Conservation (phyloP, 495 filamentous ascomycete genomes). For the Oidiodendron maius region DNA sequence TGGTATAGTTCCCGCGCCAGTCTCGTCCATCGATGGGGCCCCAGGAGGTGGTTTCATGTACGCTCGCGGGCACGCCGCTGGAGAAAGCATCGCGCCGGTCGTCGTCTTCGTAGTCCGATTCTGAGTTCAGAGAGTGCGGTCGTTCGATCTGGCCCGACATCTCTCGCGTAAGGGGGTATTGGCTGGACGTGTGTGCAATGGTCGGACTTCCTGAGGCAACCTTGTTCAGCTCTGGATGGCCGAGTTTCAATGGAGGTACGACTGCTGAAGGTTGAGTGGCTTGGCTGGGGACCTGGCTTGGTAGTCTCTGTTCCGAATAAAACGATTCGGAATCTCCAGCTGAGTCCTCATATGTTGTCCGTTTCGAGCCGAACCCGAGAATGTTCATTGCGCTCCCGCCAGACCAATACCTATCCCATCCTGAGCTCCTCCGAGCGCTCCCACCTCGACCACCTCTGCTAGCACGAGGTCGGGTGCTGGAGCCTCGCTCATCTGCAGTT, state of each 20-base stretch:
- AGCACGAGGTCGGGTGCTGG: neutral
- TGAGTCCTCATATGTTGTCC: constrained; percentile 33
- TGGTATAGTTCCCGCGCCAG: constrained; percentile 25
- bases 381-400: constrained; percentile 46
- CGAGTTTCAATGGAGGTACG: constrained; percentile 41
- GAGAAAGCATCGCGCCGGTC: constrained; percentile 35
- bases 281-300: constrained; percentile 27
- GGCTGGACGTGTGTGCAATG: constrained; percentile 45
- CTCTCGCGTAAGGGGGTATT: constrained; percentile 44
- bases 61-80: constrained; percentile 48
- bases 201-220: constrained; percentile 65
- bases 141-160: constrained; percentile 60
- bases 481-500: constrained; percentile 27
- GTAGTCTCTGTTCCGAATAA: constrained; percentile 45
- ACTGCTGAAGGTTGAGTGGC: constrained; percentile 47
- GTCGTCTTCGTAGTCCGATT: constrained; percentile 44
- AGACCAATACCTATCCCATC: constrained; percentile 58
- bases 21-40: constrained; percentile 34
- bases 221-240: constrained; percentile 45
- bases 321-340: constrained; percentile 39
- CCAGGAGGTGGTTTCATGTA: constrained; percentile 43
- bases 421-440: constrained; percentile 45
- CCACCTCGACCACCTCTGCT: constrained; percentile 16
- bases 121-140: constrained; percentile 47
- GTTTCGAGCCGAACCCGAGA: constrained; percentile 41